Evolutionary conservation across 78 protist genomes (phyloP).

Genomic region (Monocercomonoides exilis): DNA sequence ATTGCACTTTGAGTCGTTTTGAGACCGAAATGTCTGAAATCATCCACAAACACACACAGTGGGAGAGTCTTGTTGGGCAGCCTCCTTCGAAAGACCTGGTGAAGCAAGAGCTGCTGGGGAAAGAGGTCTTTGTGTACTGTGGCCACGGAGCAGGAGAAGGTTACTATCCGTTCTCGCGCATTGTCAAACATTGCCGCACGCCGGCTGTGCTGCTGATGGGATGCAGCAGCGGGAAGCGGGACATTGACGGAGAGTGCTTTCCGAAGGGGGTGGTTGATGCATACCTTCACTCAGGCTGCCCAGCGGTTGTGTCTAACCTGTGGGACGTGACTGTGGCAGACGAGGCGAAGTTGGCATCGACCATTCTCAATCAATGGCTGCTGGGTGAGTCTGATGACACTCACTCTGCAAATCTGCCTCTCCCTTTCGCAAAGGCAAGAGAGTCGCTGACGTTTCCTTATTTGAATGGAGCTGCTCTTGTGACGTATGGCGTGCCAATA

Average conservation of each 20-base stretch:
- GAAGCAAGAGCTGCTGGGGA: constrained; percentile 12
- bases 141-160: constrained; percentile 64
- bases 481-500: too few relatives aligned
- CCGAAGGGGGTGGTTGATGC: constrained; percentile 36
- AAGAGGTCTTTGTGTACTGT: constrained; percentile 47
- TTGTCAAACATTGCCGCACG: constrained; percentile 34
- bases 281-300: constrained; percentile 40
- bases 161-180: constrained; percentile 24
- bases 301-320: constrained; percentile 48
- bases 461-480: too few relatives aligned
- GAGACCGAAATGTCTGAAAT: too few relatives aligned
- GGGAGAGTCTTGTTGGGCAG: constrained; percentile 45
- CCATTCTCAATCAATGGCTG: too few relatives aligned
- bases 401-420: too few relatives aligned
- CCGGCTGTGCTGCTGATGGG: constrained; percentile 51
- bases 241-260: constrained; percentile 47
- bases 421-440: too few relatives aligned
- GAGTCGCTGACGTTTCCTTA: too few relatives aligned
- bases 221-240: constrained; percentile 43
- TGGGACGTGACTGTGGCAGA: constrained; percentile 75
- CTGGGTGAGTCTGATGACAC: too few relatives aligned
- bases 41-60: too few relatives aligned
- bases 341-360: too few relatives aligned
- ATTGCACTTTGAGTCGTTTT: too few relatives aligned
- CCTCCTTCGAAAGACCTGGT: constrained; percentile 28